Base-by-base conservation (phyloP, 441 rosid genomes). In the Euphorbia schlechtendalii region DNA sequence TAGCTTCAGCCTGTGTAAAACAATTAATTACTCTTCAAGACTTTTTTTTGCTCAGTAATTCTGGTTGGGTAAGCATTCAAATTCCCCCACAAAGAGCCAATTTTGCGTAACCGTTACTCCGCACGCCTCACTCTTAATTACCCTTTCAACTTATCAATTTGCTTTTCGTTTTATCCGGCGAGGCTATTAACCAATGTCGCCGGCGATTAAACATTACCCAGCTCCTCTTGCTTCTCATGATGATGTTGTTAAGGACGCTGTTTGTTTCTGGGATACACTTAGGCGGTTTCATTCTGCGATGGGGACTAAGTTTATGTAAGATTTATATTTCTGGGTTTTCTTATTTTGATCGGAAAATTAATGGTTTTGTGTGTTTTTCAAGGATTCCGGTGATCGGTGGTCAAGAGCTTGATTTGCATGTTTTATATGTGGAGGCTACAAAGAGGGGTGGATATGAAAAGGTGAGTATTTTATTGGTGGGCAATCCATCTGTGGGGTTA, bases 361-460 rank as follows among this genome's bases (percentile, higher is more conserved):
- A 5, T 30, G 6, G 4, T 4, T 34, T 3, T 36, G 40, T 36
- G 5, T 3, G 36, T 21, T 8, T 63, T 5, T 34, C 30, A 0
- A 93, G 99, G 99, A 80, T 93, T 75, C 99, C 99, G 77, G 99
- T 90, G 86, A 93, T 93, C 71, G 99, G 99, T 61, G 93, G 99
- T 55, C 91, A 81, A 71, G 99, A 93, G 79, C 84, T 93, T 18
- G 95, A 93, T 77, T 85, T 93, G 88, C 92, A 93, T 77, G 81
- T 88, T 66, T 80, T 90, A n/a, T 93, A 90, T 77, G 89, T 79
- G 48, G 99, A 93, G 72, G 91, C 84, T 57, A 90, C 99, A 56
- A 77, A 69, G 70, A 85, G 91, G 45, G 99, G 96, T 69, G 99
- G 99, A 30, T 93, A 81, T 71, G 97, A 90, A 55, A 93, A 88